Evolutionary conservation across 2,329 filamentous ascomycete species (phyloP).

Genomic region (Chrysoporthe deuterocubensis): DNA sequence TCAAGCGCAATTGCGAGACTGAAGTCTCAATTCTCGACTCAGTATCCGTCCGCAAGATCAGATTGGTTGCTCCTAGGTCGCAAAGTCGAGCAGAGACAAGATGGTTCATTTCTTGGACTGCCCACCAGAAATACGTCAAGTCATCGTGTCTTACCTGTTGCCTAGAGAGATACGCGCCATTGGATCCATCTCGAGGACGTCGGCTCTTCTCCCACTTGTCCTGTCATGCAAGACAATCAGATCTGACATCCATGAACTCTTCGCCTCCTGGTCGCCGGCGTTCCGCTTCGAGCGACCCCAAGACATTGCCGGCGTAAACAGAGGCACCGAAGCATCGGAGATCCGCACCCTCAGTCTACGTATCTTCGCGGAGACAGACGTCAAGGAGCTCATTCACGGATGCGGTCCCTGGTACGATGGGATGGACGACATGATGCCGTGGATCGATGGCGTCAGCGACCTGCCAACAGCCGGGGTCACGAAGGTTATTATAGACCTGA

Average conservation of each 20-base stretch:
- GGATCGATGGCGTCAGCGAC: not conserved
- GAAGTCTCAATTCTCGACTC: not conserved
- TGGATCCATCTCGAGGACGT: not conserved
- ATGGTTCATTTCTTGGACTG: slow-evolving; percentile 3
- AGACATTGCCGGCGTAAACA: not conserved
- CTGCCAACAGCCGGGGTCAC: not conserved
- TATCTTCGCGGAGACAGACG: slow-evolving; percentile 4
- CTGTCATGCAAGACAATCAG: slow-evolving; percentile 12
- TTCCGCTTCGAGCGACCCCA: slow-evolving; percentile 8
- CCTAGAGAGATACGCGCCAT: slow-evolving; percentile 6
- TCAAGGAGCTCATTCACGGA: not conserved
- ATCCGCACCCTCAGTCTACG: slow-evolving; percentile 11
- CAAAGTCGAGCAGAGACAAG: not conserved
- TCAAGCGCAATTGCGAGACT: not conserved
- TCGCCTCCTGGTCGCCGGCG: not conserved
- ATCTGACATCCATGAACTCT: not conserved
- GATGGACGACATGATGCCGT: not conserved
- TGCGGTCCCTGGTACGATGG: not conserved
- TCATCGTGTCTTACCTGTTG: slow-evolving; percentile 4
- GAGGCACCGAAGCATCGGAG: not conserved
- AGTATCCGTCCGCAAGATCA: no score
- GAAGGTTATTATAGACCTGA: slow-evolving; percentile 9
- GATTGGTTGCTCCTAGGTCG: not conserved
- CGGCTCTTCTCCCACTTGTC: slow-evolving; percentile 4
- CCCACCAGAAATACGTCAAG: slow-evolving; percentile 15